phyloP scores from a whole-genome alignment of 2,329 filamentous ascomycete genomes.

The Trichoderma atroviride region DNA sequence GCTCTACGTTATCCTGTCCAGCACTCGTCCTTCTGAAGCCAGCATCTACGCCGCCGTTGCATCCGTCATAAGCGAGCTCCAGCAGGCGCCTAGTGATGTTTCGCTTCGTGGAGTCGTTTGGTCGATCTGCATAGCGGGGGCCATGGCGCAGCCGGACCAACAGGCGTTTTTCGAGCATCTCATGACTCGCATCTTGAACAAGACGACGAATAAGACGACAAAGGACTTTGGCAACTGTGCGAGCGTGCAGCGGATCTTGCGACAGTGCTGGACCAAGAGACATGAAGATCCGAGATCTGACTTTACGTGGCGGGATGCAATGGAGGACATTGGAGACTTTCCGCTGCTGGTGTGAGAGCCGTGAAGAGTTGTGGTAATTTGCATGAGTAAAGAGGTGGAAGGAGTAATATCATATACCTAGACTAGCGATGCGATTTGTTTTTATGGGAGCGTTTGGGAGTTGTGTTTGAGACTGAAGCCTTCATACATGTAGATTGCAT shows the following conservation, averaged over 20 bases:
- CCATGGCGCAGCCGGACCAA: conserved; percentile 16
- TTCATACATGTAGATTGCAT: neutral
- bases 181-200: conserved; percentile 8
- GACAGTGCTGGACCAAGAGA: conserved; percentile 19
- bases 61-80: conserved; percentile 4
- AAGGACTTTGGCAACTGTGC: conserved; percentile 15
- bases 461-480: neutral
- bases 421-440: neutral
- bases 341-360: conserved; percentile 8
- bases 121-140: conserved; percentile 18
- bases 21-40: conserved; percentile 2
- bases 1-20: conserved; percentile 5
- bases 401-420: neutral
- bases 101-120: conserved; percentile 12
- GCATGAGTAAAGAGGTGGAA: neutral
- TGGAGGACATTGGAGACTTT: conserved; percentile 8
- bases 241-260: conserved; percentile 20
- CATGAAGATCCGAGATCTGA: conserved; percentile 6
- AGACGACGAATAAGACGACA: neutral
- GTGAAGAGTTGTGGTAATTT: neutral
- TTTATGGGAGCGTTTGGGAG: neutral
- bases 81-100: neutral
- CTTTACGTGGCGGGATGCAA: conserved; percentile 11
- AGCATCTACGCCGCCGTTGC: conserved; percentile 8
- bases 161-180: conserved; percentile 18